These are phyloP conservation scores for Fusarium sp. DNA, from an alignment of 2,329 filamentous ascomycete genomes.

Conservation along the genomic window DNA sequence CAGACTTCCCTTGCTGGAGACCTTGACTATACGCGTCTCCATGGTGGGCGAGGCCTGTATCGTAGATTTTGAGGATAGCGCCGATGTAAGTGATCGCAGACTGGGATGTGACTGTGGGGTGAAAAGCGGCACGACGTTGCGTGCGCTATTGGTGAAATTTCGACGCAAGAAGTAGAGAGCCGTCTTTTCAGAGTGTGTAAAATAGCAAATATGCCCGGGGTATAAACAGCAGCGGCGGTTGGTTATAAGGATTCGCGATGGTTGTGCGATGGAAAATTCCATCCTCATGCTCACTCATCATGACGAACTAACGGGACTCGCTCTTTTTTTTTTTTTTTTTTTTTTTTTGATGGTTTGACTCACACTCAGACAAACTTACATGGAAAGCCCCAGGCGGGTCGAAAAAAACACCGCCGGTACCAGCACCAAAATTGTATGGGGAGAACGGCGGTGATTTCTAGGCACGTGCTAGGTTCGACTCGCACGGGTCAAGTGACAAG, in stretches of 20 bases:
- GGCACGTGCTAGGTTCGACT: too few relatives aligned
- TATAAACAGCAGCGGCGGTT: constrained; percentile 20
- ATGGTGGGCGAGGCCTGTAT: constrained; percentile 43
- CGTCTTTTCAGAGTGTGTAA: not conserved
- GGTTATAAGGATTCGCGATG: constrained; percentile 28
- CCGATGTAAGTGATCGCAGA: constrained; percentile 44
- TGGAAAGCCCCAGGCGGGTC: not conserved
- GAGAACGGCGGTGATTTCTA: too few relatives aligned
- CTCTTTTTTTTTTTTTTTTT: not conserved
- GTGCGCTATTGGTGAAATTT: not conserved
- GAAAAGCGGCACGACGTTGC: not conserved
- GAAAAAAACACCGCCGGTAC: too few relatives aligned
- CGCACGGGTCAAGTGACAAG: constrained; percentile 41
- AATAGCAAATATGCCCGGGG: not conserved
- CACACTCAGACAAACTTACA: constrained; percentile 19
- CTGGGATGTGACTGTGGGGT: constrained; percentile 15
- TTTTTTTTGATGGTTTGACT: constrained; percentile 38
- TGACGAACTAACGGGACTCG: constrained; percentile 40
- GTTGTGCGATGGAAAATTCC: constrained; percentile 44
- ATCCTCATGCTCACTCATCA: constrained; percentile 46
- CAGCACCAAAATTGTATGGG: too few relatives aligned
- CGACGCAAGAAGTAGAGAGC: constrained; percentile 4
- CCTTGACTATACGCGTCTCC: constrained; percentile 55
- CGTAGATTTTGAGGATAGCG: constrained; percentile 24
- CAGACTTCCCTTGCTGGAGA: constrained; percentile 48